phyloP scores from a whole-genome alignment of 177 flowering plant genomes.

The Vitis hybrid region DNA sequence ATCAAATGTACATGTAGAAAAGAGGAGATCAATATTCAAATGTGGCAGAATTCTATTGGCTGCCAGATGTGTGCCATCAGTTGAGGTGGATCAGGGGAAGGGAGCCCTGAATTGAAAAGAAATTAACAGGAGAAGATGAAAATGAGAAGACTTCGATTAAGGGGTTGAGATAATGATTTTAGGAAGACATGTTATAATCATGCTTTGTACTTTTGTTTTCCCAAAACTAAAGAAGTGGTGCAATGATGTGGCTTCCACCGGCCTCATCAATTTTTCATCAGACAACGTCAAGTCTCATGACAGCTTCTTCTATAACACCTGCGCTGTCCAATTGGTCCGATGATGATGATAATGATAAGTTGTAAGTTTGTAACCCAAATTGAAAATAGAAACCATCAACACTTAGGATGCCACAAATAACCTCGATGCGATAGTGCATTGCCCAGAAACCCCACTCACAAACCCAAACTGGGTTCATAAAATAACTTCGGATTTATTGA shows the following conservation, averaged over 20 bases:
- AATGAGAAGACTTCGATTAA: background rate
- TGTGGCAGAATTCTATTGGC: background rate
- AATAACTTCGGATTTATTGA: too few species aligned
- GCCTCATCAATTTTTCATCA: background rate
- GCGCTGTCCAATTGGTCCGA: too few species aligned
- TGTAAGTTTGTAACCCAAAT: too few species aligned
- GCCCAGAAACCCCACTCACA: too few species aligned
- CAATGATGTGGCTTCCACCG: constrained; percentile 7
- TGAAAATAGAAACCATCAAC: too few species aligned
- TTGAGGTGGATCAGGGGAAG: background rate
- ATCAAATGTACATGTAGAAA: background rate
- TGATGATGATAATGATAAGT: too few species aligned
- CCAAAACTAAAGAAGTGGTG: background rate
- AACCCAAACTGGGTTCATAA: too few species aligned
- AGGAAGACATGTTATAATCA: constrained; percentile 3
- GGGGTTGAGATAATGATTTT: constrained; percentile 11
- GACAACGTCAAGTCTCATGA: too few species aligned
- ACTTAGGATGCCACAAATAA: too few species aligned
- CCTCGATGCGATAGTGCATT: too few species aligned
- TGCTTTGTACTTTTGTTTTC: constrained; percentile 9
- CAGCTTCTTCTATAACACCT: too few species aligned
- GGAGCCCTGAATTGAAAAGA: background rate
- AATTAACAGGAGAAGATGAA: background rate
- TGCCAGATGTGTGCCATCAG: background rate
- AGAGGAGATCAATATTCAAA: background rate